These are phyloP conservation scores for Vitis hybrid DNA, from an alignment of 177 flowering plant genomes.

Conservation along the genomic window DNA sequence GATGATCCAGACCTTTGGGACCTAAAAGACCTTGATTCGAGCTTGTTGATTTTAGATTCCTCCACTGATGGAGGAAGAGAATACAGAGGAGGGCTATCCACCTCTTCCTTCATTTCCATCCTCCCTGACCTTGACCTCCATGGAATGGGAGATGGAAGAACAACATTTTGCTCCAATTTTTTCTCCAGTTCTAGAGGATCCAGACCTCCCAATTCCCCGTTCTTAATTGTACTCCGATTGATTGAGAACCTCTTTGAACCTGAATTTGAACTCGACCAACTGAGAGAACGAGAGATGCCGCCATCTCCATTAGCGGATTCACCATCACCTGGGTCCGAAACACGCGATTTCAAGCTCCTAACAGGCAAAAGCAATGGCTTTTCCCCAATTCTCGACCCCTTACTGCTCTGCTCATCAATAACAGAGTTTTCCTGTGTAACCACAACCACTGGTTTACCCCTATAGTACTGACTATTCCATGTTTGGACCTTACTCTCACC, in stretches of 20 bases:
- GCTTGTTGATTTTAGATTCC: slow-evolving; percentile 28
- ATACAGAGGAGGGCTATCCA: slow-evolving; percentile 20
- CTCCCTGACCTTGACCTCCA: slow-evolving; percentile 79
- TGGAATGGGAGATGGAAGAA: slow-evolving; percentile 79
- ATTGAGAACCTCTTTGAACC: slow-evolving; percentile 24
- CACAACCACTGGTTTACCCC: slow-evolving; percentile 55
- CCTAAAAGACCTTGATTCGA: slow-evolving; percentile 25
- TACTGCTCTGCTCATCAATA: slow-evolving; percentile 31
- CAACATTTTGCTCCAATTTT: slow-evolving; percentile 33
- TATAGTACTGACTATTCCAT: slow-evolving; percentile 65
- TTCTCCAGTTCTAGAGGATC: slow-evolving; percentile 19
- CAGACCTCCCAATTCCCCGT: slow-evolving; percentile 23
- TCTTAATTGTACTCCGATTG: slow-evolving; percentile 16
- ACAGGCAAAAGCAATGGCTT: slow-evolving; percentile 78
- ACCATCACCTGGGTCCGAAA: slow-evolving; percentile 25
- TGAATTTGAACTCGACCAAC: slow-evolving; percentile 30
- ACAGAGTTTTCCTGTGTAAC: slow-evolving; percentile 43
- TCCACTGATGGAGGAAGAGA: slow-evolving; percentile 29
- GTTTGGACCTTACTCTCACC: slow-evolving; percentile 62
- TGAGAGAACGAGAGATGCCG: slow-evolving; percentile 16
- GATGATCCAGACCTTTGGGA: slow-evolving; percentile 27
- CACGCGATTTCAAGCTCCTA: slow-evolving; percentile 68
- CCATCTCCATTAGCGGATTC: slow-evolving; percentile 12
- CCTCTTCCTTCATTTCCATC: slow-evolving; percentile 47
- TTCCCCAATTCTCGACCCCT: slow-evolving; percentile 15